Base-by-base conservation (phyloP, 2,329 filamentous ascomycete species). In the Ascochyta clinopodiicola region DNA sequence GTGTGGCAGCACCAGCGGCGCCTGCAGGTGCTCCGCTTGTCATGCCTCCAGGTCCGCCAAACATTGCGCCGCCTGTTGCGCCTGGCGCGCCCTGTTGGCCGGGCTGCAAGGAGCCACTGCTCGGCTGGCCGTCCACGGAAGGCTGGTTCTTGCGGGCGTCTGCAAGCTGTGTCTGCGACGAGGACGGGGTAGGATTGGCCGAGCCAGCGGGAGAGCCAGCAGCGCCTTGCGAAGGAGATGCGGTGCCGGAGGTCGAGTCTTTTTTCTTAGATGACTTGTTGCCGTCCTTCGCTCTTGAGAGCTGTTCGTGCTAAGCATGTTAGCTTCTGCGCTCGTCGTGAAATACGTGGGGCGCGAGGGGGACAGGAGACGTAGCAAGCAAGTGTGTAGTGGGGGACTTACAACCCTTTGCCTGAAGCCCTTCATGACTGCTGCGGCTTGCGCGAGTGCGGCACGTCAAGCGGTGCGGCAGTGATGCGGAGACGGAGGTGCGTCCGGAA, bases 341-440 rank as follows among this genome's bases (percentile, higher is more conserved):
- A 63, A 67, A 61, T 63, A 64, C 62, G 65, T 56, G 59, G 37
- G 52, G 53, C 49, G 49, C 29, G 53, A 56, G 46, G 48, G 63
- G 66, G 62, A 60, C 48, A 58, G 59, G 57, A 59, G 59, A 58
- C 58, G 63, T 40, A 44, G 36, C 52, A 46, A 45, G 43, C 38
- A 57, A 39, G 44, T 51, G 48, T 44, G 62, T 64, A 53, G 54
- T 59, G 59, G 66, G 61, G 67, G 63, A 87, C 91, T 84, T 87
- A 96, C 92, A 84, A 97, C 92, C 89, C 91, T 91, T 84, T 96
- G 92, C 81, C 92, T 90, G 80, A 98, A 96, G 78, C 92, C 90
- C 83, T 96, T 97, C 94, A 98, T 97, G 80, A 84, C 61, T 90
- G 79, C 60, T 90, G 79, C 79, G 64, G 64, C 63, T 60, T 59